Evolutionary conservation across 2,329 filamentous ascomycete species (phyloP).

Genomic region (Fusarium nematophilum): DNA sequence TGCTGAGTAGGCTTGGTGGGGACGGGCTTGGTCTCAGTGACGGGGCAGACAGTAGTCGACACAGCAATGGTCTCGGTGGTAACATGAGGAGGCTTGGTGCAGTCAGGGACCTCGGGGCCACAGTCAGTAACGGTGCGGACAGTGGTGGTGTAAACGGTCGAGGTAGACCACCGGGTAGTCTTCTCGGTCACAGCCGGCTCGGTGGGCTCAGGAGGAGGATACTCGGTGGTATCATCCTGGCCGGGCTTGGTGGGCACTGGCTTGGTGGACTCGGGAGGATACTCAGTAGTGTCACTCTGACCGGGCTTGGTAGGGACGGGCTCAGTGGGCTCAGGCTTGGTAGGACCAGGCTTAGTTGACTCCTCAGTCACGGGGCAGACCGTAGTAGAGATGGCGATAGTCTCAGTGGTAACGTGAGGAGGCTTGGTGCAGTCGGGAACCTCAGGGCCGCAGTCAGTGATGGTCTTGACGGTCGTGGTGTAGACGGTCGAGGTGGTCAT

Average conservation of each 20-base stretch:
- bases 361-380: slow-evolving; percentile 41
- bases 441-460: slow-evolving; percentile 21
- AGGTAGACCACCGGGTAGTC: not conserved
- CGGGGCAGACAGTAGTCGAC: slow-evolving; percentile 17
- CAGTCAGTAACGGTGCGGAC: slow-evolving; percentile 28
- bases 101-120: slow-evolving; percentile 4
- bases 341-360: slow-evolving; percentile 2
- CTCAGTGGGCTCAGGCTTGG: not conserved
- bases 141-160: slow-evolving; percentile 33
- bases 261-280: not conserved
- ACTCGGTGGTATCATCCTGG: not conserved
- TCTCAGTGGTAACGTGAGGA: slow-evolving; percentile 1
- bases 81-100: not conserved
- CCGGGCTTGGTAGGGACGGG: not conserved
- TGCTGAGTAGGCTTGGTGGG: not conserved
- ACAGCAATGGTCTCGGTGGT: slow-evolving; percentile 3
- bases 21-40: slow-evolving; percentile 40
- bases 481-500: slow-evolving; percentile 23
- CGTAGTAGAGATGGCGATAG: slow-evolving; percentile 4
- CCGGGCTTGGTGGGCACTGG: not conserved
- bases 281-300: not conserved
- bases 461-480: slow-evolving; percentile 25
- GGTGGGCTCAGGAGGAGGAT: slow-evolving; percentile 10
- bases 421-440: slow-evolving; percentile 6
- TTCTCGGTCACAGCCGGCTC: not conserved